Conservation (phyloP, 1,139 yeast species). For the Lodderomyces pseudojiufengensis region DNA sequence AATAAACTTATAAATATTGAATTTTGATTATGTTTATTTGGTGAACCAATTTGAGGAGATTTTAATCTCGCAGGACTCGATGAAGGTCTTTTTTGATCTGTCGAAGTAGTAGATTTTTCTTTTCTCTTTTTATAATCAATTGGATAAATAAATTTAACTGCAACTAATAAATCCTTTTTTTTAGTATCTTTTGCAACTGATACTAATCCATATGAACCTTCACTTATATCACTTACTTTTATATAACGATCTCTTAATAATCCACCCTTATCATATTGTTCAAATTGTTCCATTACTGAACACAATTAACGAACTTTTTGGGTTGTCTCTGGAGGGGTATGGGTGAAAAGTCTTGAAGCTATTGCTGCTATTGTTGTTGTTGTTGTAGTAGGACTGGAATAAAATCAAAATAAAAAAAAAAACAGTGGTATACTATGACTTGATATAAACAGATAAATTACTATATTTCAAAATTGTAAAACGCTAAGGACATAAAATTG, state of each 20-base stretch:
- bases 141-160: slow-evolving; percentile 76
- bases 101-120: slow-evolving; percentile 11
- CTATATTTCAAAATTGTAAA: too few species aligned
- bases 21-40: slow-evolving; percentile 18
- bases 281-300: slow-evolving; percentile 41
- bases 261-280: slow-evolving; percentile 57
- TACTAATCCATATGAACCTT: slow-evolving; percentile 92
- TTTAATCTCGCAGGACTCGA: slow-evolving; percentile 38
- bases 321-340: too few species aligned
- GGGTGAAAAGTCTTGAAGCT: too few species aligned
- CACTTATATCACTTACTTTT: slow-evolving; percentile 75
- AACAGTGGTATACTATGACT: too few species aligned
- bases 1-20: slow-evolving; percentile 35
- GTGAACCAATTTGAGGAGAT: slow-evolving; percentile 17
- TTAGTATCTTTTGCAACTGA: slow-evolving; percentile 74
- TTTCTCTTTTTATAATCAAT: slow-evolving; percentile 31
- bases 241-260: slow-evolving; percentile 61
- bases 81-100: slow-evolving; percentile 20
- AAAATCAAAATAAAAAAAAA: too few species aligned
- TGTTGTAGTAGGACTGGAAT: too few species aligned
- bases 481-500: too few species aligned
- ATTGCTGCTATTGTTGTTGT: too few species aligned
- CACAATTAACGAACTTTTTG: background rate
- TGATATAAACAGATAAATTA: too few species aligned
- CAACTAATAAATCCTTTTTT: slow-evolving; percentile 56